These are phyloP conservation scores for Misopates orontium DNA, from an alignment of 257 asterid species.

Conservation along the genomic window DNA sequence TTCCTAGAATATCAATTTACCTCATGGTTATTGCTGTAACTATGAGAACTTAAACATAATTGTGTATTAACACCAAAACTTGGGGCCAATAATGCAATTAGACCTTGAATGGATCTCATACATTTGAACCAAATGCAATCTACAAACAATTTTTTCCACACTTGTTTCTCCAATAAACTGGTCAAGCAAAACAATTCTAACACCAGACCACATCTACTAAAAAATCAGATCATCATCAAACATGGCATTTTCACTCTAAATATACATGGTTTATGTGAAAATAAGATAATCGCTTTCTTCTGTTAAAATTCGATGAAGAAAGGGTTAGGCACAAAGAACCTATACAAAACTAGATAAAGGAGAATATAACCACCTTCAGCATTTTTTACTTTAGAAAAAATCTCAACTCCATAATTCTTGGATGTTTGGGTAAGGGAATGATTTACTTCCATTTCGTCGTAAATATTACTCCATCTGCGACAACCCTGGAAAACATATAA, in stretches of 20 bases:
- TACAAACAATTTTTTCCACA: too few relatives aligned
- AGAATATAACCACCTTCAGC: slow-evolving; percentile 31
- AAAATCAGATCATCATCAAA: slow-evolving; percentile 41
- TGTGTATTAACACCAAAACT: too few relatives aligned
- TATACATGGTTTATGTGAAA: slow-evolving; percentile 35
- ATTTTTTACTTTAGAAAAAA: slow-evolving; percentile 33
- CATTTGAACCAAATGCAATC: too few relatives aligned
- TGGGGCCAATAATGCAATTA: too few relatives aligned
- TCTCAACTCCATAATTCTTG: slow-evolving; percentile 37
- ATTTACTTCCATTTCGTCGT: not conserved
- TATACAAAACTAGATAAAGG: slow-evolving; percentile 49
- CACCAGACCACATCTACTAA: slow-evolving; percentile 27
- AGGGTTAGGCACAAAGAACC: slow-evolving; percentile 55
- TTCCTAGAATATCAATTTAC: too few relatives aligned
- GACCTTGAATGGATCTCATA: too few relatives aligned
- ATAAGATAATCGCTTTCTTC: slow-evolving; percentile 55
- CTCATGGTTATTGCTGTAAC: too few relatives aligned
- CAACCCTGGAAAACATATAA: slow-evolving; percentile 37
- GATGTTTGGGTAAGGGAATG: slow-evolving; percentile 2
- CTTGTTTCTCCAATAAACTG: too few relatives aligned
- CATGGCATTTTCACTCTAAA: slow-evolving; percentile 37
- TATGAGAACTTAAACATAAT: too few relatives aligned
- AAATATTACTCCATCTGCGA: slow-evolving; percentile 53
- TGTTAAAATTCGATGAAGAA: slow-evolving; percentile 79
- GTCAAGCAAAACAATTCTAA: too few relatives aligned